Percentiles rank a stretch among this genome's conserved stretches.
Evolutionary conservation across 2,329 filamentous ascomycete genomes (phyloP).

Genomic region (Apiospora aurea): DNA sequence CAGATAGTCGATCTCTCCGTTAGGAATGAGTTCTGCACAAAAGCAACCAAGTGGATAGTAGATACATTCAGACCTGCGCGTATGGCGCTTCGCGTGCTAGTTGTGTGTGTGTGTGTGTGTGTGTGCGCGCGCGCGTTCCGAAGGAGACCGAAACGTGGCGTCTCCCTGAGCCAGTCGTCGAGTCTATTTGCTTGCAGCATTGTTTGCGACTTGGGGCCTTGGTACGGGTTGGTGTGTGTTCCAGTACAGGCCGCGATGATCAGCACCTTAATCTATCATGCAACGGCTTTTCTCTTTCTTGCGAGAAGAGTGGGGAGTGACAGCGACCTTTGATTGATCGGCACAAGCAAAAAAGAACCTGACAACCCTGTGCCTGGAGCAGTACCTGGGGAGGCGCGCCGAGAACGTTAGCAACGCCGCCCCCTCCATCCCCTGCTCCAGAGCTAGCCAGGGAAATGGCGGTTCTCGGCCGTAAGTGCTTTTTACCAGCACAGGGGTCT

Average conservation of each 20-base stretch:
- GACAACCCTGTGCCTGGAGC: neutral
- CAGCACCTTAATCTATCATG: conserved; percentile 8
- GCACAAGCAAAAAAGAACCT: neutral
- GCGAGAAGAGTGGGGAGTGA: neutral
- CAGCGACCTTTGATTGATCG: conserved; percentile 6
- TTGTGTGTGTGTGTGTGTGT: neutral
- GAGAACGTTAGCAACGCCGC: neutral
- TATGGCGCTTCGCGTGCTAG: neutral
- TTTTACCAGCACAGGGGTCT: neutral
- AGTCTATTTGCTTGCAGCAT: conserved; percentile 13
- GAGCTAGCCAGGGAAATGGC: neutral
- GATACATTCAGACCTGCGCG: neutral
- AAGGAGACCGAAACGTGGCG: neutral
- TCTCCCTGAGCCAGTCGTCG: neutral
- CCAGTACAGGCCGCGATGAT: conserved; percentile 1
- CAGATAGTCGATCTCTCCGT: neutral
- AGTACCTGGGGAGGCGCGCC: neutral
- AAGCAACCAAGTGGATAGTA: neutral
- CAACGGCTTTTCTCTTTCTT: neutral
- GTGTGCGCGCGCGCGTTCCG: neutral
- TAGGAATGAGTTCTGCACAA: neutral
- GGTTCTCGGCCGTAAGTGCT: neutral
- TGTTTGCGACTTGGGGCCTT: conserved; percentile 10
- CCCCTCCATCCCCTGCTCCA: neutral
- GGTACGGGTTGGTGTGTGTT: neutral